Percentiles rank a stretch among this genome's conserved stretches.
Evolutionary conservation across 495 filamentous ascomycete genomes (phyloP).

Genomic region (Apiosordaria backusii): DNA sequence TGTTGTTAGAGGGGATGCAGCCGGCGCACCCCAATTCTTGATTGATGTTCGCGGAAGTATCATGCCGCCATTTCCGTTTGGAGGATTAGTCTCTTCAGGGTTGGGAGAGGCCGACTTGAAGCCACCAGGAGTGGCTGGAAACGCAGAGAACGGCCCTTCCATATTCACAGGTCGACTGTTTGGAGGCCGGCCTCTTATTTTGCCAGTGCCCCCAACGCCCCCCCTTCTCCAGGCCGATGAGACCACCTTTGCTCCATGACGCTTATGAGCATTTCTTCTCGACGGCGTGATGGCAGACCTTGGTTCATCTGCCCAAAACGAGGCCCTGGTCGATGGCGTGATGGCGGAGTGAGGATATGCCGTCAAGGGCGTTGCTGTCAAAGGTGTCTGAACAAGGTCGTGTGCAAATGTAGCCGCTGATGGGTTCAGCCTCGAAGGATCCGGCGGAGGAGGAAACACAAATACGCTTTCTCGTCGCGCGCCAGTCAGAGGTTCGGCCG

Average conservation of each 20-base stretch:
- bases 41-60: neutral
- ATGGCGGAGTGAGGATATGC: slow-evolving; percentile 33
- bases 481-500: slow-evolving; percentile 44
- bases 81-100: slow-evolving; percentile 18
- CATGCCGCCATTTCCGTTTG: neutral
- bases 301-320: slow-evolving; percentile 10
- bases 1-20: slow-evolving; percentile 12
- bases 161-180: slow-evolving; percentile 60
- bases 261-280: slow-evolving; percentile 47
- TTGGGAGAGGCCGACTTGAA: slow-evolving; percentile 38
- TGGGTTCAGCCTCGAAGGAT: slow-evolving; percentile 26
- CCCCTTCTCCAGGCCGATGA: slow-evolving; percentile 90
- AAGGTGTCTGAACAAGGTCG: slow-evolving; percentile 51
- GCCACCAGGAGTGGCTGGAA: slow-evolving; percentile 45
- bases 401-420: slow-evolving; percentile 16
- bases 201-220: slow-evolving; percentile 62
- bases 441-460: slow-evolving; percentile 33
- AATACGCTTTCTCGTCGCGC: slow-evolving; percentile 37
- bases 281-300: slow-evolving; percentile 23
- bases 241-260: slow-evolving; percentile 85
- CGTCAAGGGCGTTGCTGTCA: slow-evolving; percentile 41
- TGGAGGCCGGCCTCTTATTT: slow-evolving; percentile 80
- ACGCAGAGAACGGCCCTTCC: slow-evolving; percentile 83
- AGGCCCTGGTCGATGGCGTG: slow-evolving; percentile 15
- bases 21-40: neutral